These are phyloP conservation scores for Pontederia crassipes DNA, from an alignment of 176 grass and related monocot species.

Conservation along the genomic window DNA sequence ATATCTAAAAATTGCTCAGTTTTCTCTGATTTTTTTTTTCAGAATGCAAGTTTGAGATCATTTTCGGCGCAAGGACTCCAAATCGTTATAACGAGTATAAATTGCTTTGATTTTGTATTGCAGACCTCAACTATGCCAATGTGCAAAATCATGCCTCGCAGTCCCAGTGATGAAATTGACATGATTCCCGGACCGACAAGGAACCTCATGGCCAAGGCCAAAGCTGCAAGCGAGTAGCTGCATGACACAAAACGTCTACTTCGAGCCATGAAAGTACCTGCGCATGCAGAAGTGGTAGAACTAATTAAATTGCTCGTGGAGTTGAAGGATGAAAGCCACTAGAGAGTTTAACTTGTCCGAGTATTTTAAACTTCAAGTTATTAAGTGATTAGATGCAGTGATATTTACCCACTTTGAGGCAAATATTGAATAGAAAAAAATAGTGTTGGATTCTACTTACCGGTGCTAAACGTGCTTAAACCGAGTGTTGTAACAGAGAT, in stretches of 20 bases:
- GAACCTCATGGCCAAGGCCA: slow-evolving; percentile 55
- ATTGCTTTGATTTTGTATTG: too few relatives aligned
- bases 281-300: too few relatives aligned
- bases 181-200: slow-evolving; percentile 53
- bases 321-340: background rate
- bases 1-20: too few relatives aligned
- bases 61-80: too few relatives aligned
- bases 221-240: slow-evolving; percentile 46
- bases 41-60: background rate
- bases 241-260: slow-evolving; percentile 53
- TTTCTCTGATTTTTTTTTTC: too few relatives aligned
- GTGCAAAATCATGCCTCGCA: slow-evolving; percentile 53
- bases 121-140: slow-evolving; percentile 62
- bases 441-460: background rate
- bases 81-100: too few relatives aligned
- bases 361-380: too few relatives aligned
- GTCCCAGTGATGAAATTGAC: slow-evolving; percentile 43
- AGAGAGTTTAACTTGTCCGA: too few relatives aligned
- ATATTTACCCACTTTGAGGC: too few relatives aligned
- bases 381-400: too few relatives aligned
- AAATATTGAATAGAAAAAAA: too few relatives aligned
- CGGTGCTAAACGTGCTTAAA: background rate
- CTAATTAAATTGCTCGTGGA: too few relatives aligned
- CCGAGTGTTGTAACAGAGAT: background rate
- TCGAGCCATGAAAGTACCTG: slow-evolving; percentile 78